These are phyloP conservation scores for Aegilops bicornis DNA, from an alignment of 176 grass and related monocot species.

Conservation along the genomic window DNA sequence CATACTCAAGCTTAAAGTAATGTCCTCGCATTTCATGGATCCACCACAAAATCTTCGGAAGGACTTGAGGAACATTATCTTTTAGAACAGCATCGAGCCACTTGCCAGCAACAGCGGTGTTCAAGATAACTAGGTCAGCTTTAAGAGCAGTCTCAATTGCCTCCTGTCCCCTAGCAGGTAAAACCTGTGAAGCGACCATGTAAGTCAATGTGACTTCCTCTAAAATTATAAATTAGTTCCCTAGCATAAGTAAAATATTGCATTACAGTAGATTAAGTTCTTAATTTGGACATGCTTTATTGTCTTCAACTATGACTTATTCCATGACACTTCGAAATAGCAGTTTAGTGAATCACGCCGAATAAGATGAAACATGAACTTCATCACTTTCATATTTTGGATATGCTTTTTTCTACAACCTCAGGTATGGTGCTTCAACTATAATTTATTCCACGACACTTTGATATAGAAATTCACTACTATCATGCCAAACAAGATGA, in stretches of 20 bases:
- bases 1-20: constrained; percentile 92
- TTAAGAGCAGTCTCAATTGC: constrained; percentile 68
- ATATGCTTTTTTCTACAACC: background rate
- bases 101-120: constrained; percentile 93
- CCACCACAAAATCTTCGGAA: constrained; percentile 98
- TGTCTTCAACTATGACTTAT: background rate
- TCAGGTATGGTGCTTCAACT: constrained; percentile 5
- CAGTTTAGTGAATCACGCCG: background rate
- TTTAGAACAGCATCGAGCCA: constrained; percentile 94
- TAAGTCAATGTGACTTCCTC: background rate
- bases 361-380: constrained; percentile 3
- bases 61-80: constrained; percentile 66
- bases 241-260: background rate
- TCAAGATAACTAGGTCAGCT: constrained; percentile 87
- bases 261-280: background rate
- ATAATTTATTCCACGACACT: background rate
- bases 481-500: constrained; percentile 6
- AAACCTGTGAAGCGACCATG: constrained; percentile 45
- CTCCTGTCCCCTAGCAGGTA: constrained; percentile 73
- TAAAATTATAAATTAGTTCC: background rate
- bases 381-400: background rate
- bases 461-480: background rate
- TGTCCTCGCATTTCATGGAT: constrained; percentile 99
- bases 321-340: background rate
- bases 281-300: background rate